phyloP scores from a whole-genome alignment of 768 basidiomycete species.

The Asterophora lycoperdoides region DNA sequence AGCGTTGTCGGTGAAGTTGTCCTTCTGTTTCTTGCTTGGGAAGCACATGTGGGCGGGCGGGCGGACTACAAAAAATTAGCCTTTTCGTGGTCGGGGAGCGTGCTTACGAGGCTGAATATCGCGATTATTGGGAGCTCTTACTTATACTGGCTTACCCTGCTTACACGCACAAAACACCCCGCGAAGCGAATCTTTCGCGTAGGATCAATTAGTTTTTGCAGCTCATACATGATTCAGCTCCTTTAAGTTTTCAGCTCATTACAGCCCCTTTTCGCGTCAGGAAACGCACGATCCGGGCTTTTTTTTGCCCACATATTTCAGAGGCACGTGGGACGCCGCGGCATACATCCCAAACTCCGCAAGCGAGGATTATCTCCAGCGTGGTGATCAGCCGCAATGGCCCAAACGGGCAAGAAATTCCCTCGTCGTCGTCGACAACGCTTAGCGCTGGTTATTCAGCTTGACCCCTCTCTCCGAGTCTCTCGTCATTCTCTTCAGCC shows the following conservation, averaged over 20 bases:
- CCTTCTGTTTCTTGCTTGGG: slow-evolving; percentile 28
- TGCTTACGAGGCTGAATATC: not conserved
- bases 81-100: slow-evolving; percentile 4
- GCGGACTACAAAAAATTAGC: not conserved
- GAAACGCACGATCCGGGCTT: not conserved
- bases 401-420: not conserved
- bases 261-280: slow-evolving; percentile 2
- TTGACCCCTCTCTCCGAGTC: too few species aligned
- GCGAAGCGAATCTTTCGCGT: slow-evolving; percentile 18
- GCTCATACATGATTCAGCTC: slow-evolving; percentile 4
- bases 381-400: not conserved
- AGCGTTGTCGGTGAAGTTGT: slow-evolving; percentile 26
- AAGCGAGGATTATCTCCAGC: not conserved
- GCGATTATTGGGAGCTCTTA: not conserved
- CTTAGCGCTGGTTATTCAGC: too few species aligned
- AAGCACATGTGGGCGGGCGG: slow-evolving; percentile 37
- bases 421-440: not conserved
- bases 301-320: not conserved
- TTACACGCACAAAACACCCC: not conserved
- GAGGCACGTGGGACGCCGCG: not conserved
- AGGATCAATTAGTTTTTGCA: slow-evolving; percentile 16
- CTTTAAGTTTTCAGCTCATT: slow-evolving; percentile 5
- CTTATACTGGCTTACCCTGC: slow-evolving; percentile 13
- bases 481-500: too few species aligned
- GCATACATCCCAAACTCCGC: too few species aligned